These are phyloP conservation scores for Plasmodium reichenowi DNA, from an alignment of 169 alveolate genomes.

Conservation along the genomic window DNA sequence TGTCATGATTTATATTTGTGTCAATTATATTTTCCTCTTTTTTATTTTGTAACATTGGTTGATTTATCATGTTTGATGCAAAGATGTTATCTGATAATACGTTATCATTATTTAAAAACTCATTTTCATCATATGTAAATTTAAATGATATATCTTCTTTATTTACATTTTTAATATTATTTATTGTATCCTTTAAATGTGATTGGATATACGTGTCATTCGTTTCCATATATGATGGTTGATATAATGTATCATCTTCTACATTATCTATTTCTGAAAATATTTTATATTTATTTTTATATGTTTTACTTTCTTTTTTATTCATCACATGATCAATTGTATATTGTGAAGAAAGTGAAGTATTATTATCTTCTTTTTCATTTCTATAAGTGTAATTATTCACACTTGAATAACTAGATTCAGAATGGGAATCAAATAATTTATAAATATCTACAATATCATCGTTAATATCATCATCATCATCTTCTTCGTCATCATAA, in stretches of 20 bases:
- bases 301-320: neutral
- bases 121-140: slow-evolving; percentile 26
- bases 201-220: neutral
- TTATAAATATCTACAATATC: slow-evolving; percentile 37
- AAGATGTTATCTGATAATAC: slow-evolving; percentile 23
- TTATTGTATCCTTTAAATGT: slow-evolving; percentile 47
- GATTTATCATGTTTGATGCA: slow-evolving; percentile 17
- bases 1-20: neutral
- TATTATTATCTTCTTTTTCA: too few species aligned
- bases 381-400: too few species aligned
- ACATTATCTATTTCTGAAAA: too few species aligned
- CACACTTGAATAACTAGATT: too few species aligned
- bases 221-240: neutral
- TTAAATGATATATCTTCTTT: slow-evolving; percentile 51
- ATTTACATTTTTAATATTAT: slow-evolving; percentile 48
- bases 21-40: neutral
- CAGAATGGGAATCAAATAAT: slow-evolving; percentile 10
- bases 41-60: neutral
- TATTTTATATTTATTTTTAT: neutral
- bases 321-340: neutral
- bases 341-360: too few species aligned
- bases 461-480: slow-evolving; percentile 12
- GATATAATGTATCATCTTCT: too few species aligned
- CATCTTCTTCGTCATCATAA: neutral
- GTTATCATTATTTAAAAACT: slow-evolving; percentile 13